phyloP scores from a whole-genome alignment of 108 stramenopile genomes.

The Aurantiochytrium sp. region DNA sequence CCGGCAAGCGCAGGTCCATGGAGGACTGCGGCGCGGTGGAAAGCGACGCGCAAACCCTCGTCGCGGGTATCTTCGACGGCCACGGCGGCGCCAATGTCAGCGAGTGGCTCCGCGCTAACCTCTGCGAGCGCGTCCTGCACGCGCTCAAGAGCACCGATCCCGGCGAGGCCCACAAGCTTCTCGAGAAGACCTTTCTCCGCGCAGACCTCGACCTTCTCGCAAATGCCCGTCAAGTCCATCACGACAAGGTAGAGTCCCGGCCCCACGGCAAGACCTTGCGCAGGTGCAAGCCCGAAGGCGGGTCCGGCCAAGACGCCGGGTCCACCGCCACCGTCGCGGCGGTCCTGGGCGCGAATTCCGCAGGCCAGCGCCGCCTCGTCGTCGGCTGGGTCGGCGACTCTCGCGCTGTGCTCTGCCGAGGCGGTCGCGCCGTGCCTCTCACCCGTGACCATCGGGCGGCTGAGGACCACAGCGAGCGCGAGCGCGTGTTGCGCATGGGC shows the following conservation, averaged over 20 bases:
- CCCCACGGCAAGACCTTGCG: neutral
- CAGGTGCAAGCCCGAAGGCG: neutral
- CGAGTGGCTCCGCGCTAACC: neutral
- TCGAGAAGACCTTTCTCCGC: neutral
- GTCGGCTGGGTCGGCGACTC: slow-evolving; percentile 30
- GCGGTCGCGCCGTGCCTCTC: neutral
- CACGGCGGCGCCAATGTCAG: neutral
- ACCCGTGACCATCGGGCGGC: neutral
- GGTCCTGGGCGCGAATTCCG: neutral
- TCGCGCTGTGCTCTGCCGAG: neutral
- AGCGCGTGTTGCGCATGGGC: neutral
- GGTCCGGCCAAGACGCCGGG: neutral
- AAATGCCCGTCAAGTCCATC: neutral
- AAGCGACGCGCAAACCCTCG: neutral
- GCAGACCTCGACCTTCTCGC: slow-evolving; percentile 12
- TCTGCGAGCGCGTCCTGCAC: neutral
- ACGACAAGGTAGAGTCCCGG: no score
- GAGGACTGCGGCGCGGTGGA: neutral
- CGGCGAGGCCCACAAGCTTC: neutral
- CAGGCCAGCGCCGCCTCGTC: neutral
- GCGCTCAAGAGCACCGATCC: neutral
- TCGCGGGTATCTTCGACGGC: slow-evolving; percentile 9
- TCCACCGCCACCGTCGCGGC: neutral
- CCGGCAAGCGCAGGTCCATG: neutral
- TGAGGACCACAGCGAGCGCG: neutral